Base-by-base conservation (phyloP, 192 early-diverging fungal genomes). In the Rhizophagus sp. region DNA sequence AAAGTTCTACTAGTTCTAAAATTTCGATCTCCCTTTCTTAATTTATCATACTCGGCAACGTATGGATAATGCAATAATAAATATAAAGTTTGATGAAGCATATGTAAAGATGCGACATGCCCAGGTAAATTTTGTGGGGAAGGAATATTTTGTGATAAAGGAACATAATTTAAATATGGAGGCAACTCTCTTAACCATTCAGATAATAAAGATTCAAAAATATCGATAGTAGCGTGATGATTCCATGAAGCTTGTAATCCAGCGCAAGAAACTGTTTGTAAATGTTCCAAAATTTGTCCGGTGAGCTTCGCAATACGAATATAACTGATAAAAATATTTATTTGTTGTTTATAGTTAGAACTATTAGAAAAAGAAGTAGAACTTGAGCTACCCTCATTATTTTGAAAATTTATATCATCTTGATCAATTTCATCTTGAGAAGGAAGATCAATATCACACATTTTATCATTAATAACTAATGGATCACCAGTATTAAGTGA, bases 401-500 rank as follows among this genome's bases (percentile, higher is more conserved):
- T 25, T 62, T 61, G 52, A n/a, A 61, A 25, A 24, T 64, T 33
- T 39, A 22, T 62, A 52, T 77, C 36, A 27, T 79, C 39, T 19
- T 61, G 49, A 69, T 79, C 77, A 1, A 68, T 19, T 39, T 79
- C 77, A 27, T 79, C 77, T 22, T 49, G 24, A 13, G 81, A 79
- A 50, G 77, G 77, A 49, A 79, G 47, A 57, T 79, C 77, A 50
- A 79, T 79, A 24, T 79, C 77, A 22, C 77, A 79, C 9, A 68
- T 49, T 69, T 68, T 62, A 34, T 79, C 86, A 47, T 84, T 81
- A 39, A 90, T 90, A 1, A 83, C 81, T 22, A 87, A 34, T 3
- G 89, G 88, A 67, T 87, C 84, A 10, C 89, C 89, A 11, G 85
- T 84, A n/a, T 82, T 47, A 13, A 88, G 83, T 25, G 88, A 81